Evolutionary conservation across 805 yeast species (phyloP), one percentile per base, ranked within the genome.

Genomic region (Wickerhamomyces bisporus): DNA sequence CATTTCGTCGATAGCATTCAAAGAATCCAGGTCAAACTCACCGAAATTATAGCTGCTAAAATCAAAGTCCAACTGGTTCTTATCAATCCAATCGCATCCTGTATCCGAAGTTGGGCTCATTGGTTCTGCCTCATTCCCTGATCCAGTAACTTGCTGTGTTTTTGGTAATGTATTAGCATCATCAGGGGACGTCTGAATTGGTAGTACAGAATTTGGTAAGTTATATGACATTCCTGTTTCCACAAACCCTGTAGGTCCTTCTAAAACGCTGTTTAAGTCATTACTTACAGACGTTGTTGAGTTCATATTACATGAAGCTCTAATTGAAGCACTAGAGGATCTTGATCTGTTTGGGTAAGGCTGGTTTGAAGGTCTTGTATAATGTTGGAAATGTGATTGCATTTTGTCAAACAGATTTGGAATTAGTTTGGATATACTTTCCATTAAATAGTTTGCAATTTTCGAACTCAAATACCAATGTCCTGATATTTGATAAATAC

Each of bases 61-160:
- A 32, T 55, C 57, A 28, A 53, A 55, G 33, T 67, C 72, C 35
- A 70, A 56, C 35, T 60, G 59, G 43, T 64, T 61, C 38, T 71
- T 73, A 48, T 73, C 79, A 32, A 73, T 71, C 78, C 79, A 73
- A 45, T 73, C 75, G 59, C 79, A 73, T 0, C 79, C 79, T 3
- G 78, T 72, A 31, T 73, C 78, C 6, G 71, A 55, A n/a, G 42
- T 39, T 14, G 58, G 58, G 13, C 40, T 36, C 11, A 15, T 14
- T 26, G 43, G 39, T 20, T 36, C 41, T 6, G 20, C 7, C 12
- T 23, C 18, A n/a, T n/a, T n/a, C n/a, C n/a, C n/a, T n/a, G n/a
- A n/a, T n/a, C n/a, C n/a, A n/a, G n/a, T n/a, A n/a, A n/a, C n/a
- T 11, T 14, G 18, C 4, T 27, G 26, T 8, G 28, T 4, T 17